phyloP scores from a whole-genome alignment of 371 early-diverging fungal genomes.

The Chytridium lagenaria region DNA sequence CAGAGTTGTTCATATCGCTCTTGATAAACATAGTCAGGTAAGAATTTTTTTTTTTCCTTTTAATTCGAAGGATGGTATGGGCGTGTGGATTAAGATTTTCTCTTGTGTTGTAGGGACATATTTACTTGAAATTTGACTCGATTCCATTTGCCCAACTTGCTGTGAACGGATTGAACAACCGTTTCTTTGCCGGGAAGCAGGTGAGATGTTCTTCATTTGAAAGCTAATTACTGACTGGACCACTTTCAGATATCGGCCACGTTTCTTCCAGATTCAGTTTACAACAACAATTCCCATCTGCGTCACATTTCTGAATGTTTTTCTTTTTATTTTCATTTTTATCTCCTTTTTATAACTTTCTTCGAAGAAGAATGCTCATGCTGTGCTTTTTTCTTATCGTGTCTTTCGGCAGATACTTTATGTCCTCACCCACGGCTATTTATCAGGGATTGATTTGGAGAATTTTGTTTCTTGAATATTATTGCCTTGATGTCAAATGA shows the following conservation, averaged over 20 bases:
- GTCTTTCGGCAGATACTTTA: too few relatives aligned
- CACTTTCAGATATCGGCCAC: constrained; percentile 69
- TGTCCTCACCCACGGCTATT: too few relatives aligned
- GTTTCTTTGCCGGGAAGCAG: constrained; percentile 59
- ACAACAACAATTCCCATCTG: constrained; percentile 67
- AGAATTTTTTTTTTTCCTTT: background rate
- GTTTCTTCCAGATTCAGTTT: constrained; percentile 72
- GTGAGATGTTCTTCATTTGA: too few relatives aligned
- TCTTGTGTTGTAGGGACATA: constrained; percentile 64
- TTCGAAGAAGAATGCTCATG: background rate
- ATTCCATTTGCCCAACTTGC: constrained; percentile 71
- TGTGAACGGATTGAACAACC: constrained; percentile 52
- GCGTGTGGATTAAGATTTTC: background rate
- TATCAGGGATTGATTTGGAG: too few relatives aligned
- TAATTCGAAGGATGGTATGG: background rate
- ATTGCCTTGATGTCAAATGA: too few relatives aligned
- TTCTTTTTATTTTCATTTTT: background rate
- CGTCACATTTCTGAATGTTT: background rate
- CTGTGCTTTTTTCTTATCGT: too few relatives aligned
- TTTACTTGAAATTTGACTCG: constrained; percentile 83
- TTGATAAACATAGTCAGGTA: constrained; percentile 68
- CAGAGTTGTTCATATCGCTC: constrained; percentile 73
- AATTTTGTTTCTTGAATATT: too few relatives aligned
- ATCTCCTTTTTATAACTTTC: background rate
- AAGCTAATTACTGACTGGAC: background rate